These are phyloP conservation scores for Syzygium grande DNA, from an alignment of 345 rosid species.

Conservation along the genomic window DNA sequence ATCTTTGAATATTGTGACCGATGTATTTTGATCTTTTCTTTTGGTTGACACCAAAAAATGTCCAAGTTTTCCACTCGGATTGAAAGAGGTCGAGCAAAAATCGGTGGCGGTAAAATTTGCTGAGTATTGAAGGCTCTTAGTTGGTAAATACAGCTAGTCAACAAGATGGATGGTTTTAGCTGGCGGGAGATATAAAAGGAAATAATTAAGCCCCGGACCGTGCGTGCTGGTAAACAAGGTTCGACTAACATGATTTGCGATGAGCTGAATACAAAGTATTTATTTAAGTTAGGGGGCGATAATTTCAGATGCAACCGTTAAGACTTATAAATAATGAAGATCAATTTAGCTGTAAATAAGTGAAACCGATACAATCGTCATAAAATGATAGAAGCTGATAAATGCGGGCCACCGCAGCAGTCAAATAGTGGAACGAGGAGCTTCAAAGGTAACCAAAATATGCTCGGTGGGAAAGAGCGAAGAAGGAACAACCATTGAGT, in stretches of 20 bases:
- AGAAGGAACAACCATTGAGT: not conserved
- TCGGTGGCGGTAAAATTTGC: not conserved
- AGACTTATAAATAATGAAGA: not conserved
- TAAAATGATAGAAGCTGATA: not conserved
- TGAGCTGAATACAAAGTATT: not conserved
- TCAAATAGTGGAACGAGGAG: not conserved
- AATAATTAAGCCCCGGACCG: not conserved
- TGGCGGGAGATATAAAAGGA: not conserved
- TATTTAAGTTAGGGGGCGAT: not conserved
- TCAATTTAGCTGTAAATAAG: not conserved
- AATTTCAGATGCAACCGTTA: not conserved
- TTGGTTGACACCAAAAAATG: not conserved
- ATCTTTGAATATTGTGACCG: not conserved
- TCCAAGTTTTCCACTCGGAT: not conserved
- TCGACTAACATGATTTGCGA: rapidly evolving
- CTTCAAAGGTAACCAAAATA: not conserved
- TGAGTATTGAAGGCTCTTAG: not conserved
- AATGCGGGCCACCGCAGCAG: rapidly evolving
- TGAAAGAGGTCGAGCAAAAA: not conserved
- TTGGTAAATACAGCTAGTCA: rapidly evolving
- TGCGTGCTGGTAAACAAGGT: rapidly evolving
- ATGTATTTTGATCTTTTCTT: not conserved
- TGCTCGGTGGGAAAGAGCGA: rapidly evolving
- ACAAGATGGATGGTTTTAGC: not conserved
- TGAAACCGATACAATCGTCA: not conserved